A percentile compares a stretch with the other conserved stretches of the same genome.
These are phyloP conservation scores for Aurifilum marmelostoma DNA, from an alignment of 2,329 filamentous ascomycete species.

Conservation along the genomic window DNA sequence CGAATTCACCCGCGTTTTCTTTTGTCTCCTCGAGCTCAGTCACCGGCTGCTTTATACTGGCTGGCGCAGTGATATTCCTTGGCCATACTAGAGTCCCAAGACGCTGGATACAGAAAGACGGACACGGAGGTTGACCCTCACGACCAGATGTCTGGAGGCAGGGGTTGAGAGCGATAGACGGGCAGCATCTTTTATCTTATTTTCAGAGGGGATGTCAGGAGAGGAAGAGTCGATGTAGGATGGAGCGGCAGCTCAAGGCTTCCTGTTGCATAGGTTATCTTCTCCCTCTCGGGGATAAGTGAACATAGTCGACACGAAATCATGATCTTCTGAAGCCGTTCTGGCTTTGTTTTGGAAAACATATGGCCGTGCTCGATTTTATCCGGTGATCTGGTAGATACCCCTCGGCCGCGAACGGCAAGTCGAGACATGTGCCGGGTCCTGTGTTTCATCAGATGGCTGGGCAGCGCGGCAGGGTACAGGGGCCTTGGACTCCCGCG, in stretches of 20 bases:
- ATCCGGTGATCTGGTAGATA: background rate
- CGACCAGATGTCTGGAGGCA: background rate
- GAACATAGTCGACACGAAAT: constrained; percentile 24
- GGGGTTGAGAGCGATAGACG: background rate
- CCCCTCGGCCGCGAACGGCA: background rate
- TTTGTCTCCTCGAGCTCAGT: constrained; percentile 21
- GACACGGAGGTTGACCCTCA: background rate
- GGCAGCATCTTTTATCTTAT: background rate
- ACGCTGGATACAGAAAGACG: background rate
- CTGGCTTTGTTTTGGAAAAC: background rate
- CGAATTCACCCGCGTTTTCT: constrained; percentile 7
- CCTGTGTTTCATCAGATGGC: constrained; percentile 8
- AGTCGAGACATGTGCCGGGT: background rate
- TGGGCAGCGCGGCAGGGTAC: background rate
- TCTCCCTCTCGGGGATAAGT: constrained; percentile 4
- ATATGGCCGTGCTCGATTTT: background rate
- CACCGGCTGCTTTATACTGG: constrained; percentile 11
- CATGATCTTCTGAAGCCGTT: constrained; percentile 18
- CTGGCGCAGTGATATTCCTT: constrained; percentile 20
- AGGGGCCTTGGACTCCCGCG: background rate
- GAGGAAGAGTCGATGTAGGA: background rate
- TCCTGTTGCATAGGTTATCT: constrained; percentile 25
- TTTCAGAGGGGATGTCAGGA: background rate
- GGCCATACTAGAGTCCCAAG: background rate
- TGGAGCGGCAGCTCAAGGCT: constrained; percentile 15